Conservation (phyloP, 179 eudicot species). For the Silene noctiflora region DNA sequence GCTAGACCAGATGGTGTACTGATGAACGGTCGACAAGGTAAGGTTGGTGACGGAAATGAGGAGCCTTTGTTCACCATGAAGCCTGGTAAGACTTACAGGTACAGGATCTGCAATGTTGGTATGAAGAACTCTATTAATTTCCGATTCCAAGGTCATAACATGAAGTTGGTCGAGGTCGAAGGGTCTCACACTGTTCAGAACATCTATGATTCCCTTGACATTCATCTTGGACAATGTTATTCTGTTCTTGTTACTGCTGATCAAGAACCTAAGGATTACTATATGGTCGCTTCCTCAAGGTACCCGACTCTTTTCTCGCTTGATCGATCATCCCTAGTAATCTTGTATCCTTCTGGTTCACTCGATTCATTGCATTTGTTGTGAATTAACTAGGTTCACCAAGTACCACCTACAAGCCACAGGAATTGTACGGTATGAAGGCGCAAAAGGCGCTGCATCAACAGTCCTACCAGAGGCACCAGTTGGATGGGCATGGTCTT, state of each 20-base stretch:
- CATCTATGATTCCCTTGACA: constrained; percentile 45
- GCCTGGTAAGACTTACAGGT: constrained; percentile 46
- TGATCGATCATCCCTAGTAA: too few relatives aligned
- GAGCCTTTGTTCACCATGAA: constrained; percentile 43
- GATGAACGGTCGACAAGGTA: constrained; percentile 38
- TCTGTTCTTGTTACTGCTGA: constrained; percentile 53
- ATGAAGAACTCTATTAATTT: constrained; percentile 48
- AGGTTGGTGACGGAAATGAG: constrained; percentile 29
- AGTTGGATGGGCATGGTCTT: constrained; percentile 33
- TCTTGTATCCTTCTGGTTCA: too few relatives aligned
- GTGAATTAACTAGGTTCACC: constrained; percentile 36
- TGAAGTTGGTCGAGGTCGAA: constrained; percentile 51
- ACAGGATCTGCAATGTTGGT: constrained; percentile 53
- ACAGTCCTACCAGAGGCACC: constrained; percentile 37
- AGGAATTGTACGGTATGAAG: constrained; percentile 37
- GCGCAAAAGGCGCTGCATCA: constrained; percentile 37
- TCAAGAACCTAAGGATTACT: constrained; percentile 47
- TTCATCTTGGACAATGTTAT: constrained; percentile 54
- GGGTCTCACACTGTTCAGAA: constrained; percentile 54
- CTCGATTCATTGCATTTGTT: background rate
- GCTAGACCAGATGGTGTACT: constrained; percentile 40
- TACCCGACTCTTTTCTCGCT: background rate
- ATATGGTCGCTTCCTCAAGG: constrained; percentile 43
- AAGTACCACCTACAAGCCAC: constrained; percentile 39
- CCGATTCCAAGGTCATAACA: constrained; percentile 42